These are phyloP conservation scores for Capronia americana DNA, from an alignment of 2,329 filamentous ascomycete genomes.

Conservation along the genomic window DNA sequence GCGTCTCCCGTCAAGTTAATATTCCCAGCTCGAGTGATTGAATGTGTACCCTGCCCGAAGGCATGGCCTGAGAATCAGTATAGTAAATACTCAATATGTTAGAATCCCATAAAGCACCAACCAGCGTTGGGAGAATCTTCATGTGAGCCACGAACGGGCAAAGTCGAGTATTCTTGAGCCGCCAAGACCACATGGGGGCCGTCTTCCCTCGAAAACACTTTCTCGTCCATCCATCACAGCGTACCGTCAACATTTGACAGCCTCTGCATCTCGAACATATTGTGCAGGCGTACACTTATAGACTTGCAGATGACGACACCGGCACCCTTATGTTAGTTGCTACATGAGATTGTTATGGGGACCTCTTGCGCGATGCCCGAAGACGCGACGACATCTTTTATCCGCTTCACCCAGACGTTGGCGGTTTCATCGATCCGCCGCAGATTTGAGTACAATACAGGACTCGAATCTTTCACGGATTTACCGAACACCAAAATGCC, in stretches of 20 bases:
- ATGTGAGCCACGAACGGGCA: neutral
- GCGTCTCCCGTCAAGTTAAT: too few relatives aligned
- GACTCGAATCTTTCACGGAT: neutral
- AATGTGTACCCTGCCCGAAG: neutral
- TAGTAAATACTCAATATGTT: neutral
- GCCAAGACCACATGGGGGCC: neutral
- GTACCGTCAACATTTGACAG: neutral
- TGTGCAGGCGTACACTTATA: neutral
- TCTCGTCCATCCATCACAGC: neutral
- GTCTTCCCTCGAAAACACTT: neutral
- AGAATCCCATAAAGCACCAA: neutral
- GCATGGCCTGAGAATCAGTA: neutral
- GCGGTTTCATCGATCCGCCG: neutral
- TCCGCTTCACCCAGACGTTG: neutral
- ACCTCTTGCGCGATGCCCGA: conserved; percentile 29
- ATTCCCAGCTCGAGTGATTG: neutral
- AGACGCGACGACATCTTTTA: conserved; percentile 14
- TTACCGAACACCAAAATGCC: neutral
- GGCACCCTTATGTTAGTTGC: conserved; percentile 6
- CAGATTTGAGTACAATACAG: neutral
- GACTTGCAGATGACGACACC: neutral
- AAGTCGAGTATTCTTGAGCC: neutral
- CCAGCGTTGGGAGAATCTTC: neutral
- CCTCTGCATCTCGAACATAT: neutral
- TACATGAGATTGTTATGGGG: conserved; percentile 32